Base-by-base conservation (phyloP, 805 yeast genomes). In the Candida endomychidarum region DNA sequence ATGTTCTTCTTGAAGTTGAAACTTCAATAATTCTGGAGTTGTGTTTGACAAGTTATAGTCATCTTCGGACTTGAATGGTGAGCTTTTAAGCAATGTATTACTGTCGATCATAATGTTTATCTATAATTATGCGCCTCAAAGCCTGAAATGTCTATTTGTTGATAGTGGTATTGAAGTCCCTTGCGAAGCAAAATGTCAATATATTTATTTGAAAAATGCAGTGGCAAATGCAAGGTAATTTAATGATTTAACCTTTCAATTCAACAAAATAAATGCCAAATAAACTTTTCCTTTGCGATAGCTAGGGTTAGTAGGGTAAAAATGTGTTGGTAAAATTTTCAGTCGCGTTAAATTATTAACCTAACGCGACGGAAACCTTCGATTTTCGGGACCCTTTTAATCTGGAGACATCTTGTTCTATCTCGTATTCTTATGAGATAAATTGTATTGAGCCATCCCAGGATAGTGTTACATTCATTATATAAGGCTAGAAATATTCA, bases 1-100 rank as follows among this genome's bases (percentile, higher is more conserved):
- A 39, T 60, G 52, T 41, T 68, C 70, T 46, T 69, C 71, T 49
- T 65, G 70, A 22, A 70, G 58, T 51, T 67, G 72, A 41, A 67
- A 69, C 49, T 67, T 68, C 41, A 70, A 57, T 14, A 70, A 54
- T 2, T 70, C 74, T 1, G 70, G 65, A 1, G 74, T 67, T 5
- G 73, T 67, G 42, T 68, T 67, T 41, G 57, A 40, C 29, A 69
- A 53, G 40, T 61, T 64, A 48, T 61, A 68, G 24, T 50, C 43
- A 23, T 28, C 33, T 16, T 34, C 58, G 4, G 30, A 26, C 45
- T 56, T 58, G 44, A 64, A 69, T 14, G 74, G 73, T 14, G 72
- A 63, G 45, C 48, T 59, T 45, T 58, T 65, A 43, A 52, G 52
- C 35, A 66, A 62, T 5, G 61, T 41, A n/a, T 60, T 66, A n/a